Base-by-base conservation (phyloP, 2,329 filamentous ascomycete species). In the Penicillium sp. region DNA sequence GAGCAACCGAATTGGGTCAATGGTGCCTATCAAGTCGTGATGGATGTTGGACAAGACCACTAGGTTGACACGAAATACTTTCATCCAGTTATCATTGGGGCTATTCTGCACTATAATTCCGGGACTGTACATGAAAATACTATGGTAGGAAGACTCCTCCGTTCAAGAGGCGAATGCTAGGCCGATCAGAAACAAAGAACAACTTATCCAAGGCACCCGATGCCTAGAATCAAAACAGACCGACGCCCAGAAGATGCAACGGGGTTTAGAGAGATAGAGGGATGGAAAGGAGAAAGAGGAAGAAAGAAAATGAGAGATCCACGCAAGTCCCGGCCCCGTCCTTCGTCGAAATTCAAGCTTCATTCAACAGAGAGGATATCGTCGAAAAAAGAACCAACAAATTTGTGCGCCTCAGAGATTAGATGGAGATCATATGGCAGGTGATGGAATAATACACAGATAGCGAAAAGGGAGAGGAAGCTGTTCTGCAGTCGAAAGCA, bases 231-330 rank as follows among this genome's bases (percentile, higher is more conserved):
- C 6, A 29, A 28, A 50, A 23, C 56, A 54, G 44, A 55, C 48
- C 45, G 52, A 58, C 59, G 56, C 59, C 42, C 56, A 45, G 33
- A 11, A 55, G 24, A 61, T 61, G 59, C 59, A 60, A 58, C 49
- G 40, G 50, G 18, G 18, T 52, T n/a, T n/a, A n/a, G n/a, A n/a
- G n/a, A n/a, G n/a, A n/a, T 36, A 46, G 33, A 37, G 19, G 26
- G 31, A 42, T 29, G 39, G 19, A 29, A 24, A 48, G 0, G 16
- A 37, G 24, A n/a, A 44, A 23, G 34, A 42, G 18, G 36, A 43
- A 13, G n/a, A 21, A 42, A 24, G 21, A 14, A 31, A 11, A 23
- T n/a, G 31, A 31, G 26, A 45, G 21, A 45, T 6, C 28, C 28
- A n/a, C 26, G 14, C 18, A 29, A 19, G n/a, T 23, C 33, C 45